phyloP scores from a whole-genome alignment of 129 eudicot genomes.

The carrot (Daucus carota) region DNA sequence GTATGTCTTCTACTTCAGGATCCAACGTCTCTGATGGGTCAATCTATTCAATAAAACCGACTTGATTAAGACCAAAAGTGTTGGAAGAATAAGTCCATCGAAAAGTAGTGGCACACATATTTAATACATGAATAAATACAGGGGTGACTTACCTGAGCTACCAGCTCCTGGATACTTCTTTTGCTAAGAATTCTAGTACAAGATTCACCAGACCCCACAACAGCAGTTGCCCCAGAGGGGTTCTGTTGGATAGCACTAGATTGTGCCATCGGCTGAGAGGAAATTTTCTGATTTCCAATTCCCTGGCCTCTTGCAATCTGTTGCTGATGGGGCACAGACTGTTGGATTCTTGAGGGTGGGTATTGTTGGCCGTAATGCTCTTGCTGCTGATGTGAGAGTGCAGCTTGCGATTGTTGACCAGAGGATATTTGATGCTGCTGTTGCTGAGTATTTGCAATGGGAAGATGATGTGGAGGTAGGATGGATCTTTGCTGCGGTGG shows the following conservation, averaged over 20 bases:
- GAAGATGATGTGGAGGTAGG: constrained; percentile 41
- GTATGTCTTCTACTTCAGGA: constrained; percentile 90
- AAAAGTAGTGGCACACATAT: not conserved
- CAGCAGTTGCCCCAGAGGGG: constrained; percentile 27
- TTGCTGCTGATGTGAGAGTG: constrained; percentile 45
- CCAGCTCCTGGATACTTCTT: constrained; percentile 81
- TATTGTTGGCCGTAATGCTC: constrained; percentile 49
- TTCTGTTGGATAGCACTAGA: constrained; percentile 34
- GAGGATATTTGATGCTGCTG: constrained; percentile 57
- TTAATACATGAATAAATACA: not conserved
- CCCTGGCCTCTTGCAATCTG: constrained; percentile 57
- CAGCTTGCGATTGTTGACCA: constrained; percentile 36
- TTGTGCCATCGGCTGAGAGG: constrained; percentile 34
- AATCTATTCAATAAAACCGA: constrained; percentile 32
- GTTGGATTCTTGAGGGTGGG: constrained; percentile 56
- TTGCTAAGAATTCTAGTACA: constrained; percentile 63
- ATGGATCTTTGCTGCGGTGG: constrained; percentile 60
- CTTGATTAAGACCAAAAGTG: not conserved
- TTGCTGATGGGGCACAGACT: constrained; percentile 49
- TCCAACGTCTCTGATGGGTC: constrained; percentile 79
- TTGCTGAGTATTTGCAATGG: constrained; percentile 38
- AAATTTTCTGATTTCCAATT: constrained; percentile 53
- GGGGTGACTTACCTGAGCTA: constrained; percentile 51
- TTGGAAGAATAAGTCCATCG: not conserved
- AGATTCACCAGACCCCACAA: constrained; percentile 44